phyloP scores from a whole-genome alignment of 2,329 filamentous ascomycete species.

The Trichophyton rubrum region DNA sequence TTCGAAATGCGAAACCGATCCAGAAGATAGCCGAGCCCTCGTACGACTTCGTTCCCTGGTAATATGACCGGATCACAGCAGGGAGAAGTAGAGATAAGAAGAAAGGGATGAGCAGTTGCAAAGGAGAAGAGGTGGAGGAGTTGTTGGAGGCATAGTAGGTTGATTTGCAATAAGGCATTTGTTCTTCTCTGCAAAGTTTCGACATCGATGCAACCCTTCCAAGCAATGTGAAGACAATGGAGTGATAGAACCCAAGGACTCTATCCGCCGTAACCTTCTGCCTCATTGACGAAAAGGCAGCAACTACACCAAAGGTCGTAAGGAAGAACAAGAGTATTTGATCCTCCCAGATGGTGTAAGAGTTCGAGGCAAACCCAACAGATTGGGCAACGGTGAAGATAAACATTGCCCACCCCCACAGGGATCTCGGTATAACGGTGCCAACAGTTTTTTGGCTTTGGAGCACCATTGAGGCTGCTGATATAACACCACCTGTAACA shows the following conservation, averaged over 20 bases:
- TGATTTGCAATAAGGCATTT: constrained; percentile 92
- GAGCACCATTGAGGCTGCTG: constrained; percentile 30
- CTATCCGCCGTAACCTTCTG: constrained; percentile 55
- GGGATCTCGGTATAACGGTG: constrained; percentile 51
- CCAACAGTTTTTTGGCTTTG: constrained; percentile 29
- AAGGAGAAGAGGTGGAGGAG: constrained; percentile 82
- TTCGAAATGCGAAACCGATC: constrained; percentile 68
- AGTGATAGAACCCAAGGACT: constrained; percentile 70
- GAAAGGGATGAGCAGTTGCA: constrained; percentile 76
- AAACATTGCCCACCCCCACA: constrained; percentile 81
- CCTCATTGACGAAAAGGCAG: constrained; percentile 61
- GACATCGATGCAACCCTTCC: constrained; percentile 74
- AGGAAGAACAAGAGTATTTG: constrained; percentile 87
- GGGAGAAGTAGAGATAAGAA: constrained; percentile 60
- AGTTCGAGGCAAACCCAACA: constrained; percentile 92
- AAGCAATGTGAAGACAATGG: constrained; percentile 66
- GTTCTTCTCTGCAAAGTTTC: constrained; percentile 88
- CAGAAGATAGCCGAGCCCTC: constrained; percentile 74
- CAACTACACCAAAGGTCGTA: constrained; percentile 69
- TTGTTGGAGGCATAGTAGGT: constrained; percentile 89
- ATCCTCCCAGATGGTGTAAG: constrained; percentile 98
- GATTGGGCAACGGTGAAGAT: constrained; percentile 76
- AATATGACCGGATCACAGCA: constrained; percentile 69
- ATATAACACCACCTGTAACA: constrained; percentile 35
- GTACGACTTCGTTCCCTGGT: constrained; percentile 70